phyloP scores from a whole-genome alignment of 176 grass and related monocot species.

The Hordeum marinum region DNA sequence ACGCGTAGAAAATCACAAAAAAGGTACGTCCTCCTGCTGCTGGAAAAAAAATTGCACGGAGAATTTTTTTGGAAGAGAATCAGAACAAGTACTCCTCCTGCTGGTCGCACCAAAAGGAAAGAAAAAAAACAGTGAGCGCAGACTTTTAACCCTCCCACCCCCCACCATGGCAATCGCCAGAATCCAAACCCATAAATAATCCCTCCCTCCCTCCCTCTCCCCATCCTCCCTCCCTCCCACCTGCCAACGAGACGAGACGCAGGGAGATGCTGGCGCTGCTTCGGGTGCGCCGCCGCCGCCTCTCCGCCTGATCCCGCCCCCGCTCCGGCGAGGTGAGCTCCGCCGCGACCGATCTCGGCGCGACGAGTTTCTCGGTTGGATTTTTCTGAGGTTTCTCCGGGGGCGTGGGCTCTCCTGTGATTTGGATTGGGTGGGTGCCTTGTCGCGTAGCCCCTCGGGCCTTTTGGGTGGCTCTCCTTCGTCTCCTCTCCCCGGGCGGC shows the following conservation, averaged over 20 bases:
- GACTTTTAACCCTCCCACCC: not conserved
- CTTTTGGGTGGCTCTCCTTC: constrained; percentile 29
- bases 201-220: not conserved
- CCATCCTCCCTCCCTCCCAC: not conserved
- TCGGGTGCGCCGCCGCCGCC: not conserved
- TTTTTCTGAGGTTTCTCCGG: not conserved
- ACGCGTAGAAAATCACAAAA: not conserved
- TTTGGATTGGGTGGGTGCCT: not conserved
- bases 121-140: not conserved
- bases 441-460: constrained; percentile 21
- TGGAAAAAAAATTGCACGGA: not conserved
- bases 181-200: constrained; percentile 46
- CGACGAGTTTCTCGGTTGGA: not conserved
- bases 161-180: not conserved
- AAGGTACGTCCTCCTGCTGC: too few species aligned
- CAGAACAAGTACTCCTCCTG: not conserved
- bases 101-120: not conserved
- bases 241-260: not conserved
- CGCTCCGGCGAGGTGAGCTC: constrained; percentile 28
- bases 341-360: not conserved
- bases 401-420: not conserved
- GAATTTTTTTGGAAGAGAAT: not conserved
- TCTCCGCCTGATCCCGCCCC: constrained; percentile 29
- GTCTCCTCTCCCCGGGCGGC: not conserved
- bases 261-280: constrained; percentile 25